These are phyloP conservation scores for Mycena venus DNA, from an alignment of 768 basidiomycete genomes.

Conservation along the genomic window DNA sequence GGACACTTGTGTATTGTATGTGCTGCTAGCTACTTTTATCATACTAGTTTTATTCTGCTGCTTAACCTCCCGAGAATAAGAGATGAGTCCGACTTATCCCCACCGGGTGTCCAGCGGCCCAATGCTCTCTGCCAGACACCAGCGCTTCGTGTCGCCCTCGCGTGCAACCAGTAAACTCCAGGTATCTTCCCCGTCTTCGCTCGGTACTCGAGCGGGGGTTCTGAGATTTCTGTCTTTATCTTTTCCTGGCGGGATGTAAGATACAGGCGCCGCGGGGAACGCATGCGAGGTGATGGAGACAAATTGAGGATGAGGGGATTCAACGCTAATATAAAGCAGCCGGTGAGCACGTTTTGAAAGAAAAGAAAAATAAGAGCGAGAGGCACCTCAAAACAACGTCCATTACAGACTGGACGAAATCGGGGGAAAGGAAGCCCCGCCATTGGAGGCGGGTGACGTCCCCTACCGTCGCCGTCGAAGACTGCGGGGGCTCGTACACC, in stretches of 20 bases:
- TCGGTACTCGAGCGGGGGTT: conserved; percentile 56
- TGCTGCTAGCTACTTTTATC: conserved; percentile 28
- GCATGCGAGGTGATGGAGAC: conserved; percentile 61
- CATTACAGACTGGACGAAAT: conserved; percentile 67
- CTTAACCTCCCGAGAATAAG: too few relatives aligned
- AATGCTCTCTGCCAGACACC: conserved; percentile 61
- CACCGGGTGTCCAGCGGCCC: conserved; percentile 56
- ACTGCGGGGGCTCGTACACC: conserved; percentile 69
- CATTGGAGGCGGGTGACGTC: conserved; percentile 69
- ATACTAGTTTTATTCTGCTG: conserved; percentile 23
- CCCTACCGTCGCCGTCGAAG: conserved; percentile 52
- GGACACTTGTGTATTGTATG: conserved; percentile 31
- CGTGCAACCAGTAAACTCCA: conserved; percentile 57
- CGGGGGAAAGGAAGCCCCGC: conserved; percentile 67
- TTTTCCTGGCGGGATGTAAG: conserved; percentile 57
- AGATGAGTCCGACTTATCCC: conserved; percentile 40
- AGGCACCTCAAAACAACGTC: conserved; percentile 54
- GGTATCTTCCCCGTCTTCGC: conserved; percentile 67
- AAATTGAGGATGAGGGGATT: conserved; percentile 49
- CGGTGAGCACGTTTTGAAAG: neutral
- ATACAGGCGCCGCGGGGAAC: conserved; percentile 61
- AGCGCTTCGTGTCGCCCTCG: conserved; percentile 38
- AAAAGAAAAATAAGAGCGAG: too few relatives aligned
- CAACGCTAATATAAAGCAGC: neutral
- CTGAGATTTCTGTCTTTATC: conserved; percentile 36